Conservation (phyloP, 331 rosid species). For the Quercus tomentella region DNA sequence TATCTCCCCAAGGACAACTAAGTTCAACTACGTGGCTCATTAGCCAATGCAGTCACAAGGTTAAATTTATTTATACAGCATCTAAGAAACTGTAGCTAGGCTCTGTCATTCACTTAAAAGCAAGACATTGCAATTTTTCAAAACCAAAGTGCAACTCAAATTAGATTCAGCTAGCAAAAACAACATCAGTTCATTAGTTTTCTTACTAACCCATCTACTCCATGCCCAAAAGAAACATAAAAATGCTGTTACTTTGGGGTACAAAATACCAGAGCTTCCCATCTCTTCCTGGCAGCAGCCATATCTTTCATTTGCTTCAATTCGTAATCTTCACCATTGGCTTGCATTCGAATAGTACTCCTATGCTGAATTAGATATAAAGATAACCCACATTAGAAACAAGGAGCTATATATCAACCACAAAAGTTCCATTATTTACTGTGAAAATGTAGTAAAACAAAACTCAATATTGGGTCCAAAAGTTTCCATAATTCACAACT, state of each 20-base stretch:
- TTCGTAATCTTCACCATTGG: constrained; percentile 66
- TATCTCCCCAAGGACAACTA: no score
- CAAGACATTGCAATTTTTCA: neutral
- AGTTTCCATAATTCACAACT: neutral
- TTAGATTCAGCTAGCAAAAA: neutral
- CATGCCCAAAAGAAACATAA: neutral
- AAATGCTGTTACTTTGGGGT: neutral
- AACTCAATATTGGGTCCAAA: neutral
- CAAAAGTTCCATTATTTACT: neutral
- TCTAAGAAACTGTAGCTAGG: no score
- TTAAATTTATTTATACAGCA: no score
- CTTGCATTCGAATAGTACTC: constrained; percentile 44
- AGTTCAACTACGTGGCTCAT: no score
- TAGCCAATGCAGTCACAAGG: no score
- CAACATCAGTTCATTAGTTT: neutral
- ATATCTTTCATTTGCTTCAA: constrained; percentile 87
- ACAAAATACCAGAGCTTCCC: constrained; percentile 86
- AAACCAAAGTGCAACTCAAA: neutral
- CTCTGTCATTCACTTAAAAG: neutral
- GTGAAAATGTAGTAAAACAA: neutral
- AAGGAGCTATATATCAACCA: neutral
- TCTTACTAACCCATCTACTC: neutral
- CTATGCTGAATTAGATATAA: constrained; percentile 28
- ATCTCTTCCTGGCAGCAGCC: constrained; percentile 95
- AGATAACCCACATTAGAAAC: neutral